phyloP scores from a whole-genome alignment of 2,329 filamentous ascomycete genomes.

The Xylaria hypoxylon region DNA sequence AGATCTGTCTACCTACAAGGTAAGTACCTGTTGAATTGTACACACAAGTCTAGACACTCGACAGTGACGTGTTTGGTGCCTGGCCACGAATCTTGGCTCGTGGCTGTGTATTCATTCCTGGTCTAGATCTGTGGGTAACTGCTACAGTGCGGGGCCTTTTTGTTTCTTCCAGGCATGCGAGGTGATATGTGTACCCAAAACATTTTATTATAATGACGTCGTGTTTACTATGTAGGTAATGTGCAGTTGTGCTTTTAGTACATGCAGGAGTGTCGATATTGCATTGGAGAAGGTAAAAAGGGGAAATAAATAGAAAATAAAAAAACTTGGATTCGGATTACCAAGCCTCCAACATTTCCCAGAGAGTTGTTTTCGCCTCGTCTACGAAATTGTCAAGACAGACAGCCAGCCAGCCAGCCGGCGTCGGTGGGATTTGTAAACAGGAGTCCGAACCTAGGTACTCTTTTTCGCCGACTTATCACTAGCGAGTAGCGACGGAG shows the following conservation, averaged over 20 bases:
- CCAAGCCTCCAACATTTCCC: no score
- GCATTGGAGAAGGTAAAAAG: background rate
- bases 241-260: conserved; percentile 4
- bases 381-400: no score
- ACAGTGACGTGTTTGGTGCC: conserved; percentile 26
- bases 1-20: no score
- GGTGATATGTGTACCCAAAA: conserved; percentile 10
- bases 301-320: background rate
- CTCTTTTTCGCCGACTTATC: background rate
- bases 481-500: conserved; percentile 13
- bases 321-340: no score
- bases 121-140: conserved; percentile 10
- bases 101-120: conserved; percentile 35
- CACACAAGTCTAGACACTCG: conserved; percentile 5
- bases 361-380: no score
- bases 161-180: conserved; percentile 18
- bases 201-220: conserved; percentile 33
- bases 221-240: conserved; percentile 10
- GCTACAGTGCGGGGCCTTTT: conserved; percentile 26
- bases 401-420: no score
- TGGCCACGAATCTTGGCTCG: conserved; percentile 29
- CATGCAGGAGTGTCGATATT: background rate
- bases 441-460: no score
- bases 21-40: conserved; percentile 3
- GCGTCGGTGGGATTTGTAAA: no score